phyloP scores from a whole-genome alignment of 345 rosid genomes.

The Excoecaria agallocha region DNA sequence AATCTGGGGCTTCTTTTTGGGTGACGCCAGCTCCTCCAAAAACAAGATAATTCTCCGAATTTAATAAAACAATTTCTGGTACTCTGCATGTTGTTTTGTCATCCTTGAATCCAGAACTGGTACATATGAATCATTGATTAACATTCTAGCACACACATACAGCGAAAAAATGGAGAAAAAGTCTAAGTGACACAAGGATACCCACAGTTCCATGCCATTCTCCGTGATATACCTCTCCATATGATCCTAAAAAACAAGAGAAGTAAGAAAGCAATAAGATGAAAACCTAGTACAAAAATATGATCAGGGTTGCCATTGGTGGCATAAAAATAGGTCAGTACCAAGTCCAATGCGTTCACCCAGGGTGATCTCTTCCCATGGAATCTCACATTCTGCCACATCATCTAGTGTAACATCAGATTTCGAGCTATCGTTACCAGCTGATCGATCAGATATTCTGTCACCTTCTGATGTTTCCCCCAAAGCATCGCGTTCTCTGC shows the following conservation, averaged over 20 bases:
- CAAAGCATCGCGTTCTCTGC: constrained; percentile 28
- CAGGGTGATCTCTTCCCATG: constrained; percentile 81
- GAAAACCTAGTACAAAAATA: constrained; percentile 1
- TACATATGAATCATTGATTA: constrained; percentile 1
- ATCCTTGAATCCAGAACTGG: not conserved
- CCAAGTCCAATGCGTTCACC: constrained; percentile 98
- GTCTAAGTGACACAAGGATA: constrained; percentile 23
- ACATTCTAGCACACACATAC: constrained; percentile 1
- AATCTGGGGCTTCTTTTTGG: not conserved
- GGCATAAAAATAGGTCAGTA: constrained; percentile 36
- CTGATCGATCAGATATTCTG: constrained; percentile 59
- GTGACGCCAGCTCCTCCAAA: not conserved
- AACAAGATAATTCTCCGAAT: not conserved
- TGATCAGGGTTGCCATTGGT: constrained; percentile 20
- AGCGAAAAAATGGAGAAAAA: not conserved
- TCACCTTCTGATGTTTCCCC: constrained; percentile 54
- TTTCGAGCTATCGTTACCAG: constrained; percentile 56
- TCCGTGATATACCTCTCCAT: constrained; percentile 94
- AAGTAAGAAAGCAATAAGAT: constrained; percentile 19
- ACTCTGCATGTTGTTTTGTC: not conserved
- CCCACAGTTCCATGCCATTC: constrained; percentile 99
- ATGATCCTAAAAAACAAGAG: constrained; percentile 69
- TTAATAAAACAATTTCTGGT: not conserved
- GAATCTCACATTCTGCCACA: constrained; percentile 86
- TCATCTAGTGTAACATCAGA: constrained; percentile 69